Percentiles rank a stretch among this genome's conserved stretches.
phyloP scores from a whole-genome alignment of 352 stramenopile genomes.

The Pythium brachiatum region DNA sequence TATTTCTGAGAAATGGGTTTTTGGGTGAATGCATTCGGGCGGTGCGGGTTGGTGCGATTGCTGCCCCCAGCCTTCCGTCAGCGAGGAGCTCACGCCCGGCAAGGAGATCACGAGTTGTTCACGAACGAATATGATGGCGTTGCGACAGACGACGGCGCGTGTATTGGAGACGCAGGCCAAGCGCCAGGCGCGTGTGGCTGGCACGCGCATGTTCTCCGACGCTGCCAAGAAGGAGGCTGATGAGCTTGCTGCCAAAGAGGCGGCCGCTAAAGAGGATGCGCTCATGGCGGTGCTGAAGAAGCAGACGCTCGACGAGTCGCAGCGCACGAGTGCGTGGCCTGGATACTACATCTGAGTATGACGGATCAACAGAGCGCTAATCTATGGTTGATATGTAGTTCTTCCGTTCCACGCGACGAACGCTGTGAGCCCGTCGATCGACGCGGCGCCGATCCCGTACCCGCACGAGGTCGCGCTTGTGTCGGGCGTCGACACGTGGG shows the following conservation, averaged over 20 bases:
- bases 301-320: conserved; percentile 43
- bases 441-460: conserved; percentile 52
- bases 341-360: neutral
- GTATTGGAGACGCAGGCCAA: conserved; percentile 21
- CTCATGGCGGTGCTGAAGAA: conserved; percentile 39
- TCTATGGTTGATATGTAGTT: conserved; percentile 29
- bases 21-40: conserved; percentile 25
- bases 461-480: conserved; percentile 63
- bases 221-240: conserved; percentile 35
- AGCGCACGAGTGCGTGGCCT: conserved; percentile 49
- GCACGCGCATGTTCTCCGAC: conserved; percentile 44
- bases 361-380: too few species aligned
- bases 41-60: conserved; percentile 11
- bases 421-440: conserved; percentile 41
- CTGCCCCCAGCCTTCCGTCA: conserved; percentile 6
- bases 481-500: conserved; percentile 63
- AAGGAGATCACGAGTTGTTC: conserved; percentile 3
- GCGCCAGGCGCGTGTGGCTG: conserved; percentile 16
- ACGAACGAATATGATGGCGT: conserved; percentile 21
- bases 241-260: conserved; percentile 38
- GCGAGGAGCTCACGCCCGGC: conserved; percentile 7
- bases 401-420: conserved; percentile 61
- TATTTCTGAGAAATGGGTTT: conserved; percentile 6
- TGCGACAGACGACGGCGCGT: conserved; percentile 26
- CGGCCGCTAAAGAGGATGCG: conserved; percentile 43